Conservation (phyloP, 805 yeast species). For the Candida yuanshanica region DNA sequence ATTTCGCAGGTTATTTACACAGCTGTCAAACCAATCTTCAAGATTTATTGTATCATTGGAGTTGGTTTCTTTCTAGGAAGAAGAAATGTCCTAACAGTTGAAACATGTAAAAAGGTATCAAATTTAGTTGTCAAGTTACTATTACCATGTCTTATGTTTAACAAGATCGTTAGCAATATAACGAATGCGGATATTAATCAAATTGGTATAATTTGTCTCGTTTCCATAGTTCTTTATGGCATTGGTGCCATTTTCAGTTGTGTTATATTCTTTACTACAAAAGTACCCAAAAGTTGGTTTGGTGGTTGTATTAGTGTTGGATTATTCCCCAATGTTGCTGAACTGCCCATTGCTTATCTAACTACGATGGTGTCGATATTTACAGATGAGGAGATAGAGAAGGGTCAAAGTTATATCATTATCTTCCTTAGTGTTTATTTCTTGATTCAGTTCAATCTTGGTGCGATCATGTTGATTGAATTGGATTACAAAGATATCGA, state of each 20-base stretch:
- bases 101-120: slow-evolving; percentile 57
- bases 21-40: slow-evolving; percentile 69
- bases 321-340: slow-evolving; percentile 68
- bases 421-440: slow-evolving; percentile 63
- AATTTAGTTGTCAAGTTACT: slow-evolving; percentile 57
- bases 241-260: slow-evolving; percentile 30
- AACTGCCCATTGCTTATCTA: slow-evolving; percentile 70
- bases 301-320: slow-evolving; percentile 71
- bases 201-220: slow-evolving; percentile 57
- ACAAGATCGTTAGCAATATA: slow-evolving; percentile 56
- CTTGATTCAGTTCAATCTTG: slow-evolving; percentile 65
- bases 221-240: slow-evolving; percentile 45
- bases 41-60: slow-evolving; percentile 65
- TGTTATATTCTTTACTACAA: not conserved
- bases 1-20: slow-evolving; percentile 38
- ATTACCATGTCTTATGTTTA: slow-evolving; percentile 62
- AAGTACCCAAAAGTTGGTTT: slow-evolving; percentile 55
- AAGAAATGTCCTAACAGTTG: slow-evolving; percentile 51
- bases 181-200: slow-evolving; percentile 60
- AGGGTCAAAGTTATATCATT: slow-evolving; percentile 81
- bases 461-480: slow-evolving; percentile 65
- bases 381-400: slow-evolving; percentile 51
- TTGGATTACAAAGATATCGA: slow-evolving; percentile 40
- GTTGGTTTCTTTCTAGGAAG: slow-evolving; percentile 61
- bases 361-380: slow-evolving; percentile 48